Conservation (phyloP, 768 basidiomycete species). For the Grammothele lineata region DNA sequence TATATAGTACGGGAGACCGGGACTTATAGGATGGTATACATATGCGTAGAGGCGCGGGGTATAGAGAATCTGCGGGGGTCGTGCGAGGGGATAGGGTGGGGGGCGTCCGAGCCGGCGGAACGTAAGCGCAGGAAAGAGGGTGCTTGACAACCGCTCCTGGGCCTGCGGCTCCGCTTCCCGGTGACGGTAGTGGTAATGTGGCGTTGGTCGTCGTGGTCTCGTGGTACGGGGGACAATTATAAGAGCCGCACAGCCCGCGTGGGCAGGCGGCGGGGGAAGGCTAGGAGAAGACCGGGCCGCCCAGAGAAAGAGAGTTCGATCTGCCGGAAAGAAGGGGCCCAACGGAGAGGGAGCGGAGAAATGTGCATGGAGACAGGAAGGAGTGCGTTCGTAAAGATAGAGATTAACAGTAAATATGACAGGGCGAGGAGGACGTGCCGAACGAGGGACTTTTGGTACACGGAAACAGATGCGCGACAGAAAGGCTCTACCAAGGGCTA, state of each 20-base stretch:
- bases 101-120: too few species aligned
- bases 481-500: constrained; percentile 17
- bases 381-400: not conserved
- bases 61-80: constrained; percentile 13
- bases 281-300: too few species aligned
- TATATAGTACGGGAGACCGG: not conserved
- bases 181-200: too few species aligned
- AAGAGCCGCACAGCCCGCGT: too few species aligned
- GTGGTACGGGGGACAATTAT: too few species aligned
- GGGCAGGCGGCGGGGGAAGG: too few species aligned
- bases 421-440: not conserved
- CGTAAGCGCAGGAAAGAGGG: too few species aligned
- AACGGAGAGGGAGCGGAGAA: constrained; percentile 3
- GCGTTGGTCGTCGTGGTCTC: too few species aligned
- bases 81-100: not conserved
- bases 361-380: not conserved
- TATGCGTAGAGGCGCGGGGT: constrained; percentile 14
- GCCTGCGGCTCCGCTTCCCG: too few species aligned
- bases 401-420: constrained; percentile 1
- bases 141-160: too few species aligned
- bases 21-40: constrained; percentile 11
- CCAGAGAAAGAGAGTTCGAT: not conserved
- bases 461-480: constrained; percentile 14
- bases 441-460: constrained; percentile 22
- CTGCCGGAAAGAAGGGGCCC: not conserved